A percentile compares a stretch with the other conserved stretches of the same genome.
phyloP scores from a whole-genome alignment of 2,329 filamentous ascomycete genomes.

The Calonectria ilicicola region DNA sequence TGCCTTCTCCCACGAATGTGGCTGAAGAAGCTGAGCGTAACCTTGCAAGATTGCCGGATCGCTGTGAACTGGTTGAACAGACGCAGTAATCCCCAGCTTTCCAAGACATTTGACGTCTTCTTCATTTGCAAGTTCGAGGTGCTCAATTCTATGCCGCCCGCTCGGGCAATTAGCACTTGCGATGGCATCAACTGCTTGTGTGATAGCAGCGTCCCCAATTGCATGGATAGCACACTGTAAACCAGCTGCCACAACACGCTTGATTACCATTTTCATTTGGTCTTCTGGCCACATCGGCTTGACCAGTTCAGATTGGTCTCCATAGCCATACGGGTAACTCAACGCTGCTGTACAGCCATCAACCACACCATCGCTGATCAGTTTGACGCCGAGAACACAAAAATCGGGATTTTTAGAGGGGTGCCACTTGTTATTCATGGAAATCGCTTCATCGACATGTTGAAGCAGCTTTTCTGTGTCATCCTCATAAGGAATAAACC shows the following conservation, averaged over 20 bases:
- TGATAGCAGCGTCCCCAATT: conserved; percentile 71
- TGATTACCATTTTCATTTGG: conserved; percentile 52
- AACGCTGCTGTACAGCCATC: conserved; percentile 74
- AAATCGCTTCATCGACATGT: conserved; percentile 58
- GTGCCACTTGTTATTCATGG: conserved; percentile 48
- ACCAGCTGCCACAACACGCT: conserved; percentile 63
- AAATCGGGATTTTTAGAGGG: conserved; percentile 41
- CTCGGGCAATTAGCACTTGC: conserved; percentile 55
- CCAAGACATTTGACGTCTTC: conserved; percentile 69
- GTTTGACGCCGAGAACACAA: conserved; percentile 70
- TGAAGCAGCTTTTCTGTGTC: conserved; percentile 51
- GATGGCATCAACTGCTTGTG: conserved; percentile 68
- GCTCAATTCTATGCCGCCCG: conserved; percentile 72
- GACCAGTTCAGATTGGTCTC: conserved; percentile 58
- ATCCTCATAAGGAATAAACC: conserved; percentile 54
- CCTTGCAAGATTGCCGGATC: conserved; percentile 72
- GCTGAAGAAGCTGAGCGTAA: conserved; percentile 70
- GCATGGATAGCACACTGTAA: conserved; percentile 74
- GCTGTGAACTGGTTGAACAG: conserved; percentile 68
- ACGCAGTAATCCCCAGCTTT: conserved; percentile 69
- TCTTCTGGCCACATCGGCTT: conserved; percentile 62
- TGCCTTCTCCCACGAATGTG: conserved; percentile 65
- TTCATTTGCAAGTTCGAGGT: conserved; percentile 69
- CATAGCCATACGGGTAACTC: conserved; percentile 70
- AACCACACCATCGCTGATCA: conserved; percentile 74